Evolutionary conservation across 2,329 filamentous ascomycete genomes (phyloP).

Genomic region (Beauveria sp.): DNA sequence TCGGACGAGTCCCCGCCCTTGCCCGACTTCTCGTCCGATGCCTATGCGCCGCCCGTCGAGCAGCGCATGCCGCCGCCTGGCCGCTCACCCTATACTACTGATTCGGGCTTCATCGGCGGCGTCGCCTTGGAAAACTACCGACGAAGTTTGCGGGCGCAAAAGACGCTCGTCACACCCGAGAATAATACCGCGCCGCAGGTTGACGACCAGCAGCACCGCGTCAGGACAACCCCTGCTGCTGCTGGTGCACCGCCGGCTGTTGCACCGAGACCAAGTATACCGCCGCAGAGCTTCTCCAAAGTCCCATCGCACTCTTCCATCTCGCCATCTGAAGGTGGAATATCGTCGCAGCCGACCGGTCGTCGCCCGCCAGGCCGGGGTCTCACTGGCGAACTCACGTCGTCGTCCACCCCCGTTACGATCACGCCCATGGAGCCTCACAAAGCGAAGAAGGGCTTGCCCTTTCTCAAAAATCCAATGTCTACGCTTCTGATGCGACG

Average conservation of each 20-base stretch:
- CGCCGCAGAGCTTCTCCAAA: background rate
- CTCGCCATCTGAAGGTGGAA: background rate
- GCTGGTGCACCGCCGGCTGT: background rate
- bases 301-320: background rate
- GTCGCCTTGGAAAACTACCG: slow-evolving; percentile 45
- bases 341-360: background rate
- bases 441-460: slow-evolving; percentile 37
- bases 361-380: slow-evolving; percentile 1
- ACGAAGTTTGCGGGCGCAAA: slow-evolving; percentile 26
- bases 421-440: slow-evolving; percentile 16
- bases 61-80: slow-evolving; percentile 23
- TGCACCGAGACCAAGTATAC: background rate
- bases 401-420: background rate
- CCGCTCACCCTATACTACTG: slow-evolving; percentile 27
- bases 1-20: slow-evolving; percentile 29
- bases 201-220: slow-evolving; percentile 10
- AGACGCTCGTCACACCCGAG: slow-evolving; percentile 13
- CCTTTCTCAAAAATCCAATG: slow-evolving; percentile 44
- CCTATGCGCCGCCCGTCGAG: slow-evolving; percentile 10
- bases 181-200: slow-evolving; percentile 4
- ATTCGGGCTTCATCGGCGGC: slow-evolving; percentile 47
- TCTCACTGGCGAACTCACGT: background rate
- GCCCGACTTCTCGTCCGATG: slow-evolving; percentile 13
- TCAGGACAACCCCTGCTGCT: background rate
- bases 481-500: slow-evolving; percentile 44